These are phyloP conservation scores for Diaporthe australafricana DNA, from an alignment of 2,329 filamentous ascomycete genomes.

Conservation along the genomic window DNA sequence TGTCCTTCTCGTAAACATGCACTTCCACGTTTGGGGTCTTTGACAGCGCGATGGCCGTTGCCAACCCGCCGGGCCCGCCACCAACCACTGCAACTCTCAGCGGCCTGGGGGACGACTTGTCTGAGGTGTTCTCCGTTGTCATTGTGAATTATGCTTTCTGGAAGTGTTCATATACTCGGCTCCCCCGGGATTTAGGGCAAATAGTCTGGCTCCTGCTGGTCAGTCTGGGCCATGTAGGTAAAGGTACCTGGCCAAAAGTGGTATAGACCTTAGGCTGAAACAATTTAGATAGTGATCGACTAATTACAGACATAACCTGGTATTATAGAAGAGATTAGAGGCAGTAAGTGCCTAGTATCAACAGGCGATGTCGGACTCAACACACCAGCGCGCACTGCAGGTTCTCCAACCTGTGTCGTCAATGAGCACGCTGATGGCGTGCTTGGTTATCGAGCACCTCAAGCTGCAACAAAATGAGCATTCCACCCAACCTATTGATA, in stretches of 20 bases:
- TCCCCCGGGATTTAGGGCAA: background rate
- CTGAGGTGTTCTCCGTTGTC: constrained; percentile 2
- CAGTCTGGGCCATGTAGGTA: too few relatives aligned
- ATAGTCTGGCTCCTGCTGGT: background rate
- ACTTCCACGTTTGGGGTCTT: constrained; percentile 47
- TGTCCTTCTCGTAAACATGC: constrained; percentile 50
- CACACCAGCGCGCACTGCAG: background rate
- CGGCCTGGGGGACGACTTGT: background rate
- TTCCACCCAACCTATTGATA: background rate
- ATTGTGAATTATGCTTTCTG: background rate
- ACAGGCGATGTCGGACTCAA: background rate
- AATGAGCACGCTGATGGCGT: constrained; percentile 34
- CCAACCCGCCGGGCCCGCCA: constrained; percentile 37
- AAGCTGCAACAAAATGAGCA: constrained; percentile 34
- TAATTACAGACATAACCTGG: background rate
- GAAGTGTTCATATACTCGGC: background rate
- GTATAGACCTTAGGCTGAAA: background rate
- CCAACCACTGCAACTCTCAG: constrained; percentile 36
- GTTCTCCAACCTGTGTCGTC: constrained; percentile 34
- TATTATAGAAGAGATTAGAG: background rate
- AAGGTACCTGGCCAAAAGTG: background rate
- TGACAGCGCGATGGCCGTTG: constrained; percentile 46
- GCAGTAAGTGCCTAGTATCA: background rate
- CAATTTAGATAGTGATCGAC: background rate
- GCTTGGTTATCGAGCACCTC: constrained; percentile 35